A percentile compares a stretch with the other conserved stretches of the same genome.
Conservation (phyloP, 108 stramenopile species). For the Asterionellopsis glacialis region DNA sequence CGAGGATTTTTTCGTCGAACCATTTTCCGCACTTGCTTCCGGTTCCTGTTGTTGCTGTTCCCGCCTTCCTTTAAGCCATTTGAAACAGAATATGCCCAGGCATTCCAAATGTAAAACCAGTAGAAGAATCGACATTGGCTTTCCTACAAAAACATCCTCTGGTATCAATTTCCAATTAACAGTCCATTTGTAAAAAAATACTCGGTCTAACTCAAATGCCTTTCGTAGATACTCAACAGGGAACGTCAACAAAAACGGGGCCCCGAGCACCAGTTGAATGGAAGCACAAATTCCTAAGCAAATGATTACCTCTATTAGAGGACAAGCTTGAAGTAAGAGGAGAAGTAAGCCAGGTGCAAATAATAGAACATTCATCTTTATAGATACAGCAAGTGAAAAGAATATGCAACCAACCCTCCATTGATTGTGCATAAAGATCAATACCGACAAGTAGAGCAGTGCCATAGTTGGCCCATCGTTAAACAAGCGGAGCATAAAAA, state of each 20-base stretch:
- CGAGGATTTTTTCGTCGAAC: too few species aligned
- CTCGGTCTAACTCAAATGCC: slow-evolving; percentile 94
- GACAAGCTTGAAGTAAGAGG: slow-evolving; percentile 65
- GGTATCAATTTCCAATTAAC: slow-evolving; percentile 96
- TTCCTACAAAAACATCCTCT: slow-evolving; percentile 81
- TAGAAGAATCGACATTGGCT: slow-evolving; percentile 55
- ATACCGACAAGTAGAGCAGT: slow-evolving; percentile 69
- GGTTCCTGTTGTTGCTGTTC: too few species aligned
- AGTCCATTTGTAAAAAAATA: slow-evolving; percentile 97
- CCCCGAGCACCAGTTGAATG: slow-evolving; percentile 83
- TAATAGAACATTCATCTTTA: slow-evolving; percentile 97
- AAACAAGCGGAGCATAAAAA: slow-evolving; percentile 95
- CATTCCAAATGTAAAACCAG: slow-evolving; percentile 50
- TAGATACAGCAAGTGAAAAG: slow-evolving; percentile 88
- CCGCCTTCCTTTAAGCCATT: slow-evolving; percentile 34
- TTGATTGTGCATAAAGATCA: slow-evolving; percentile 61
- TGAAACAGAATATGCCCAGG: slow-evolving; percentile 47
- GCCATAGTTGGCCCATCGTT: slow-evolving; percentile 95
- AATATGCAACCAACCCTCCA: slow-evolving; percentile 85
- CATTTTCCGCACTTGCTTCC: too few species aligned
- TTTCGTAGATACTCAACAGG: slow-evolving; percentile 89
- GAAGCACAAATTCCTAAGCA: slow-evolving; percentile 62
- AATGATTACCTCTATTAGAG: slow-evolving; percentile 27
- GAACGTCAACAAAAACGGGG: slow-evolving; percentile 86
- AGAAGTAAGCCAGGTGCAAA: slow-evolving; percentile 93